Conservation (phyloP, 108 stramenopile species). For the Aurantiochytrium sp. region DNA sequence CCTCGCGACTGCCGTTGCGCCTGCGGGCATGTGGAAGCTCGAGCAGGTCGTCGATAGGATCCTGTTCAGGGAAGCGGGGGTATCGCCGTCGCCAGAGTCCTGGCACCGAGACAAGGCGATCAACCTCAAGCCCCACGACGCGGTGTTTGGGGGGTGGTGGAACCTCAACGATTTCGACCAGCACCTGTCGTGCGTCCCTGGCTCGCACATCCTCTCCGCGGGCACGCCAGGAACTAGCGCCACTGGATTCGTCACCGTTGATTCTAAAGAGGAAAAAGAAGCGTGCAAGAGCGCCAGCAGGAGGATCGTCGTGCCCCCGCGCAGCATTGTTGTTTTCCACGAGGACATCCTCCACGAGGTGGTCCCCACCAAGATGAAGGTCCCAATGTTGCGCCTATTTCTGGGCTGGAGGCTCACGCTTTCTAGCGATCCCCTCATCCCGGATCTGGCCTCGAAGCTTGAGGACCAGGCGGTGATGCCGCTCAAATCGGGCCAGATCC, state of each 20-base stretch:
- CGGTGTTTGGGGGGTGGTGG: not conserved
- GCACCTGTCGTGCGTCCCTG: not conserved
- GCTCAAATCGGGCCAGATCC: not conserved
- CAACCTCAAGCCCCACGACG: not conserved
- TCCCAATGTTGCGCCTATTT: not conserved
- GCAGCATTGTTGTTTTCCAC: not conserved
- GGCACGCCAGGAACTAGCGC: no score
- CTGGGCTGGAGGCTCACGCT: not conserved
- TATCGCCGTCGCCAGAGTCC: not conserved
- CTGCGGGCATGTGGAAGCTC: not conserved
- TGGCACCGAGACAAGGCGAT: not conserved
- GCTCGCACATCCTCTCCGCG: not conserved
- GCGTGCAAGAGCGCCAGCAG: not conserved
- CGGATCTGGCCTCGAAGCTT: not conserved
- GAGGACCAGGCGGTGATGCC: not conserved
- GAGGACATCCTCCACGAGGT: not conserved
- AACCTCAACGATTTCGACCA: not conserved
- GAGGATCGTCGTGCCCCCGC: not conserved
- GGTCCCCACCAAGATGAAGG: not conserved
- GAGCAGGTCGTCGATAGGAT: not conserved
- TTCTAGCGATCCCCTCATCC: not conserved
- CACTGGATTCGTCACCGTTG: not conserved
- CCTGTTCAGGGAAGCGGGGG: not conserved
- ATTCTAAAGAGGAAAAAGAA: not conserved
- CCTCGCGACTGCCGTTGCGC: not conserved